Evolutionary conservation across 2,329 filamentous ascomycete species (phyloP), one percentile per base, ranked within the genome.

Genomic region (Curvularia hawaiiensis): DNA sequence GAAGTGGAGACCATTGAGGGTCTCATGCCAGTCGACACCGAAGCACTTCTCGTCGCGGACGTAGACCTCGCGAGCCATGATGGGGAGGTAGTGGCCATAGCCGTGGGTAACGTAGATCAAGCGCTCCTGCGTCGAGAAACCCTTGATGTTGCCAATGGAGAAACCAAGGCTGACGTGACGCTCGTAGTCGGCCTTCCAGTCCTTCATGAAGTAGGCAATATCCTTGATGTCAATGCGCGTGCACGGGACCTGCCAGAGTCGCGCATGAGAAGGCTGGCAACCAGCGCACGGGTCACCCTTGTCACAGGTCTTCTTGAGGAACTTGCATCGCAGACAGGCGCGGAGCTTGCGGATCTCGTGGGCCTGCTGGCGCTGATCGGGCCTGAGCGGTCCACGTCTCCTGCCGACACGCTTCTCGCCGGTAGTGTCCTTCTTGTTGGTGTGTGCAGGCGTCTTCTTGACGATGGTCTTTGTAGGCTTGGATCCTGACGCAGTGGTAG

Each of bases 151-250:
- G 78, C 90, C 93, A 48, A 97, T 90, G 2, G 92, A 96, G 74
- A 97, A 92, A 54, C 91, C 91, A 56, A 91, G 87, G 62, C 87
- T 90, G 67, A 95, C 86, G 75, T 97, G 93, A 67, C 92, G 89
- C 79, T 97, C 92, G 70, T 95, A 97, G 77, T 98, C 94, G 44
- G 92, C 93, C 80, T 94, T 96, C 93, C 93, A 98, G 78, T 97
- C 94, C 83, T 97, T 97, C 91, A 97, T 95, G 83, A 98, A 98
- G 79, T 96, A 97, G 43, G 88, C 91, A 71, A 98, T 96, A 71
- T 98, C 94, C 84, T 97, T 97, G 83, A 98, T 98, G 77, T 97
- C 94, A 72, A 97, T 97, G 61, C 94, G 90, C 40, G 94, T 98
- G 83, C 94, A 98, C 60, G 94, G 94, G 44, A 98, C 94, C 79